Evolutionary conservation across 108 stramenopile species (phyloP).

Genomic region (Fistulifera solaris): DNA sequence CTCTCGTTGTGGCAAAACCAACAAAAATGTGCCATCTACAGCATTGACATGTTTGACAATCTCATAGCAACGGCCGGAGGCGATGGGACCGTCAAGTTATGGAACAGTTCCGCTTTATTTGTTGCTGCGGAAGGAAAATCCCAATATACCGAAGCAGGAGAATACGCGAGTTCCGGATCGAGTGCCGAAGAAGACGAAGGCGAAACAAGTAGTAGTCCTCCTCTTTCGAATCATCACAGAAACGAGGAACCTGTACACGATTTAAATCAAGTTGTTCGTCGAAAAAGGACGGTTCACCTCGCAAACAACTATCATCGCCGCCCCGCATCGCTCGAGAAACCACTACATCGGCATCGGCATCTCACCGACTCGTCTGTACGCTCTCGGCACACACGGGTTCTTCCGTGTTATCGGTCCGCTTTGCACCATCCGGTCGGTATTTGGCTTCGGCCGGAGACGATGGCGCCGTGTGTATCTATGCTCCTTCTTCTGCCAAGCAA

Average conservation of each 20-base stretch:
- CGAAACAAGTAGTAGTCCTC: not conserved
- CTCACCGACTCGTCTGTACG: conserved; percentile 59
- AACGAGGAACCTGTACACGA: conserved; percentile 42
- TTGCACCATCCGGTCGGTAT: conserved; percentile 56
- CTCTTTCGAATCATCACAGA: too few species aligned
- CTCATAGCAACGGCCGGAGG: conserved; percentile 78
- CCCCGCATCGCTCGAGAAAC: not conserved
- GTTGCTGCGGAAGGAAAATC: too few species aligned
- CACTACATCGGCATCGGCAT: not conserved
- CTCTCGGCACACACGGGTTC: conserved; percentile 74
- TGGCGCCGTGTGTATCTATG: conserved; percentile 69
- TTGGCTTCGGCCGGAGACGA: conserved; percentile 84
- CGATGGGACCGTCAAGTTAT: conserved; percentile 75
- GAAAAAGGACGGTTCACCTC: conserved; percentile 37
- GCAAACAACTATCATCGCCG: not conserved
- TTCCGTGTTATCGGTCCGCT: conserved; percentile 72
- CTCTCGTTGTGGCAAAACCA: too few species aligned
- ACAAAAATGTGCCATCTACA: conserved; percentile 56
- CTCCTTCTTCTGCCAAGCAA: conserved; percentile 43
- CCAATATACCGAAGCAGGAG: too few species aligned
- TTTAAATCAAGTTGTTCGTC: conserved; percentile 52
- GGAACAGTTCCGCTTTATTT: conserved; percentile 54
- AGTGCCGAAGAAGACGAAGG: conserved; percentile 8
- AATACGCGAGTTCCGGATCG: conserved; percentile 4
- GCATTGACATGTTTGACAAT: conserved; percentile 59